phyloP scores from a whole-genome alignment of 805 yeast genomes.

The Candida qinlingensis region DNA sequence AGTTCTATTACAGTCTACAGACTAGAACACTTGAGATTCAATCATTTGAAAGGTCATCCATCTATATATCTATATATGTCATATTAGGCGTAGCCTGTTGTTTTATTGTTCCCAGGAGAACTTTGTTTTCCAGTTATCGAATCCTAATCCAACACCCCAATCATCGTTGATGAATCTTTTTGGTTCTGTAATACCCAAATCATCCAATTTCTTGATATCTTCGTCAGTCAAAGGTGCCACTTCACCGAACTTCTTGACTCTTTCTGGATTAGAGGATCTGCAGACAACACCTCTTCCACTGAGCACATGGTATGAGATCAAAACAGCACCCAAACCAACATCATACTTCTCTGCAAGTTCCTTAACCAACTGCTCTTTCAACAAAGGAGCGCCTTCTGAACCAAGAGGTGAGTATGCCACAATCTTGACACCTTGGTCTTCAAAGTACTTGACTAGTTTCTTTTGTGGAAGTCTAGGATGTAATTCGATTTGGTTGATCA shows the following conservation, averaged over 20 bases:
- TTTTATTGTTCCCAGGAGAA: conserved; percentile 14
- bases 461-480: conserved; percentile 71
- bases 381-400: conserved; percentile 56
- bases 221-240: conserved; percentile 34
- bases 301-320: conserved; percentile 57
- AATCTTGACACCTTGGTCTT: conserved; percentile 44
- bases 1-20: too few species aligned
- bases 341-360: conserved; percentile 53
- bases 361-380: conserved; percentile 43
- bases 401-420: conserved; percentile 65
- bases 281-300: conserved; percentile 62
- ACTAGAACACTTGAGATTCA: too few species aligned
- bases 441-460: conserved; percentile 48
- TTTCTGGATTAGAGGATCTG: conserved; percentile 62
- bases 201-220: conserved; percentile 35
- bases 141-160: conserved; percentile 19
- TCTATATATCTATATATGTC: too few species aligned
- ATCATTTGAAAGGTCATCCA: too few species aligned
- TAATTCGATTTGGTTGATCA: conserved; percentile 57
- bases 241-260: conserved; percentile 42
- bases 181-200: conserved; percentile 27
- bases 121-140: conserved; percentile 15
- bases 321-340: conserved; percentile 49
- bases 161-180: conserved; percentile 27
- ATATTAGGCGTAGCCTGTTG: too few species aligned